Base-by-base conservation (phyloP, 257 asterid species). In the Salvia rosmarinus region DNA sequence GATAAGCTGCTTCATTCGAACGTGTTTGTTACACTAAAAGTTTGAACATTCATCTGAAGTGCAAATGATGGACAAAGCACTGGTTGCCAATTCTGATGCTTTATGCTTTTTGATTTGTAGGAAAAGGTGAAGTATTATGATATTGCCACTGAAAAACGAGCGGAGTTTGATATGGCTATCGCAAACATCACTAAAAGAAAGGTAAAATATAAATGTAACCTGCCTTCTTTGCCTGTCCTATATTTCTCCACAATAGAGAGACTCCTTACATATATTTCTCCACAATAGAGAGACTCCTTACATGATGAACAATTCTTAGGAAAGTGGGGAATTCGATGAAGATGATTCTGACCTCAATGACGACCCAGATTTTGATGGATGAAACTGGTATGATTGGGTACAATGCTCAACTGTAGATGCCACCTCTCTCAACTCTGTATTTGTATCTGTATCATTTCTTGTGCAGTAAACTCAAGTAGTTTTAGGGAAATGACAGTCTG, bases 51-150 rank as follows among this genome's bases (percentile, higher is more conserved):
- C n/a, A 10, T 12, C 55, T 68, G 58, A 49, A 69, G 57, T 21
- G 47, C 34, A 10, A 50, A 50, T 9, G 58, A 20, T 37, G 2
- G 54, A 39, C 37, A 19, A 60, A 73, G 10, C 64, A 52, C 34
- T 49, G 4, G 16, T 42, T 67, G 19, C 16, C 2, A 35, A 19
- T 59, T 59, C 68, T 78, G 61, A 74, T 75, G 4, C 32, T 49
- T 40, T 46, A 19, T 47, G 17, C 20, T 68, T 87, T 42, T 67
- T 70, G 47, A 23, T 79, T 4, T 71, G 39, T 64, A 93, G 98
- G 97, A 89, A 77, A 90, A 93, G 78, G 97, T 93, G 61, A 78
- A 89, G 3, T 93, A 93, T 81, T 93, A 89, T 64, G 98, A 93
- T 74, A 79, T 88, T 64, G 98, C 98, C 78, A 90, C 98, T 13